Evolutionary conservation across 495 filamentous ascomycete genomes (phyloP), one percentile per base, ranked within the genome.

Genomic region (Aspergillus funiculosus): DNA sequence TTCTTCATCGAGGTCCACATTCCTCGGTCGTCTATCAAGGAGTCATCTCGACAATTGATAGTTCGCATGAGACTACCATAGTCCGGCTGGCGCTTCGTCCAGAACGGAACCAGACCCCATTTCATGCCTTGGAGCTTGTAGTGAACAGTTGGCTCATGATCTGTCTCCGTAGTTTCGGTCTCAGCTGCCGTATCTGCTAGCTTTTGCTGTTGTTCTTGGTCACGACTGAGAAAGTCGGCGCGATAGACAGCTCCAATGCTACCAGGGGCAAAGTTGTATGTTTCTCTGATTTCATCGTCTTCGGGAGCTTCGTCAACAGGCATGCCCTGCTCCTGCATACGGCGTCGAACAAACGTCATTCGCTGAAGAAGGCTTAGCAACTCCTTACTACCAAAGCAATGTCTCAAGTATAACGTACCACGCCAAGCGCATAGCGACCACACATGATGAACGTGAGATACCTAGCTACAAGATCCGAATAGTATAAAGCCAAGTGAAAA

Each of bases 1-100:
- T 80, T 75, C 62, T 95, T 96, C 85, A 97, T 95, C 10, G 73
- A 77, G 19, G 76, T 83, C 92, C 92, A 98, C 81, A 95, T 87
- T 9, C 89, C 89, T 2, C 78, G 75, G 17, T 83, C 76, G 6
- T 83, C 76, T 1, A 76, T 67, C 4, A 98, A 68, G 3, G 88
- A 92, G 63, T 96, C 92, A 57, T 90, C 89, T 17, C 92, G 83
- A 62, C 89, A 95, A 62, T 98, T 98, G 60, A 97, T 98, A 0
- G 88, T 94, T 54, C 83, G 86, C 73, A 91, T 71, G 59, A 85
- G 67, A 2, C 84, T 79, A 17, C 75, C 72, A 51, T 90, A 94
- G 61, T 86, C 79, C 0, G 87, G 80, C 40, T 83, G 78, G 17
- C 85, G 80, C 59, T 92, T 86, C 7, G 87, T 89, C 90, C 90